Base-by-base conservation (phyloP, 2,329 filamentous ascomycete species). In the Fusarium agapanthi region DNA sequence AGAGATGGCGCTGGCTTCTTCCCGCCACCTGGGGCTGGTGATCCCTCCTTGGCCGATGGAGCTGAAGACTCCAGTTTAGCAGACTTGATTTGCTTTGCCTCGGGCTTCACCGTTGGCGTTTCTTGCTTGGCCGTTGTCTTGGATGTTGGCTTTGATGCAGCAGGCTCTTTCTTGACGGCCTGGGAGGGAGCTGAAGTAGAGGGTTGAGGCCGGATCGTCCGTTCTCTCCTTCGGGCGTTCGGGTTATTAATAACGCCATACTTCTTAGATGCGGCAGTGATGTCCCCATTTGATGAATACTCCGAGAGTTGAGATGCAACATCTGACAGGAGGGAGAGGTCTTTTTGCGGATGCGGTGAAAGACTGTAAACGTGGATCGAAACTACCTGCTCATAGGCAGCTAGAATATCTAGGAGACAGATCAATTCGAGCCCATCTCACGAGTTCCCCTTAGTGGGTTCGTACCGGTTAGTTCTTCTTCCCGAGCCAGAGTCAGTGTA, bases 301-400 rank as follows among this genome's bases (percentile, higher is more conserved):
- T 86, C 85, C 24, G 87, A 82, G 15, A 93, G 84, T 67, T 93
- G 88, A 32, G 89, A 87, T 45, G 90, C 89, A 43, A 91, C 88
- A 61, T 96, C 91, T 7, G 91, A 89, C 43, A 98, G 84, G 2
- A 91, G 80, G 75, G 93, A 89, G 24, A 96, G 82, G 77, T 95
- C 88, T 79, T 84, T 92, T 22, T 95, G 84, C 2, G 90, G 88
- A 41, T 90, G 88, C 3, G 93, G 88, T 45, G 93, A 91, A 24
- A 98, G 79, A 77, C 95, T 97, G 84, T 98, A 98, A 47, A 98
- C 84, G 76, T 98, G 94, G 67, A 97, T 91, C 1, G 93, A 93
- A 0, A 86, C 87, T 60, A 97, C 89, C n/a, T 89, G 85, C 54
- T 92, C 87, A 73, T 95, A 97, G 22, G 89, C 86, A 20, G 86